Base-by-base conservation (phyloP, 495 filamentous ascomycete genomes). In the Penicillium fimorum region DNA sequence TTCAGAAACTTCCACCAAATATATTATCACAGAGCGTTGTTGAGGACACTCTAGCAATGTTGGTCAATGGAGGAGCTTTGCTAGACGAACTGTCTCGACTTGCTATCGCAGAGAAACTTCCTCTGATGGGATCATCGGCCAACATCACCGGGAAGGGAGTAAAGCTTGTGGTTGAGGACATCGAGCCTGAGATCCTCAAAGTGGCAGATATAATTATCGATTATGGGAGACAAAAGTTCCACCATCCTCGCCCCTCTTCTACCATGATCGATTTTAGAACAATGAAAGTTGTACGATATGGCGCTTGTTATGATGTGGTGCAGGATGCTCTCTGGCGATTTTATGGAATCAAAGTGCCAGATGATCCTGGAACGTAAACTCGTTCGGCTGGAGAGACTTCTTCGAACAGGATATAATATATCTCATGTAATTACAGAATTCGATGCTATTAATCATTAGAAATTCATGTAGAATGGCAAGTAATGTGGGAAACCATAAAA, bases 241-340 rank as follows among this genome's bases (percentile, higher is more conserved):
- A 50, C 37, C 13, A 59, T 18, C 66, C 64, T 18, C 59, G 68
- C 4, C 53, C 57, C 12, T 68, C 68, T 41, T 73, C 68, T 1
- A 73, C 66, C 5, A 68, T 73, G 60, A 56, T 71, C 41, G 58
- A 73, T 50, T 70, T 74, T 40, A 54, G 53, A 29, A 58, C 58
- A 13, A 53, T 56, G n/a, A 55, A 52, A 9, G 17, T 68, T n/a
- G n/a, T 74, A 18, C 56, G 68, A 7, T 66, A 58, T 29, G 68
- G 70, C 1, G 71, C 71, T 24, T 73, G 68, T 27, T 73, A 68
- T 43, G 61, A 68, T 47, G 60, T 66, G n/a, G 53, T 73, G 24
- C 56, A 59, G 35, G 68, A 71, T 53, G 67, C 58, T 6, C 46
- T 74, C 10, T 47, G 50, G 37, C 42, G 63, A 8, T 63, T 64